phyloP scores from a whole-genome alignment of 2,329 filamentous ascomycete genomes.

The Arthroderma sp. region DNA sequence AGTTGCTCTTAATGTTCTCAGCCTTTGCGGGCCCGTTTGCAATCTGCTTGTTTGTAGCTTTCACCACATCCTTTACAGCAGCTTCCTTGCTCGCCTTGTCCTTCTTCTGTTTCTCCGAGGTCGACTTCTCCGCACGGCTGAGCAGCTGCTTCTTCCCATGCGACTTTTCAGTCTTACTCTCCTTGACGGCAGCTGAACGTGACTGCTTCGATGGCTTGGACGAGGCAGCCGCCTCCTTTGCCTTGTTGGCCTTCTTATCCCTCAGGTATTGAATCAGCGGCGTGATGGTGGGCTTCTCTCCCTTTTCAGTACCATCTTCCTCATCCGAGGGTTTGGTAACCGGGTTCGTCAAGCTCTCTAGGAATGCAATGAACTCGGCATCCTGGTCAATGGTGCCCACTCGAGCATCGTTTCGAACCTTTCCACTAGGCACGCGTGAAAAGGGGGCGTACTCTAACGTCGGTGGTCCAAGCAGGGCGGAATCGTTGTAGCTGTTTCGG shows the following conservation, averaged over 20 bases:
- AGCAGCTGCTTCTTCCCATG: constrained; percentile 32
- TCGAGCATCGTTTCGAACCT: constrained; percentile 65
- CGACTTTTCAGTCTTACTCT: constrained; percentile 30
- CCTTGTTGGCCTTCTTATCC: constrained; percentile 77
- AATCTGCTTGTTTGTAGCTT: constrained; percentile 39
- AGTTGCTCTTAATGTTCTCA: constrained; percentile 21
- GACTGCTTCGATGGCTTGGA: constrained; percentile 35
- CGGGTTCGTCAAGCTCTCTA: constrained; percentile 72
- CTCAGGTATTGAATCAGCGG: constrained; percentile 81
- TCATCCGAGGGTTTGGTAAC: constrained; percentile 44
- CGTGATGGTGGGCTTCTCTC: constrained; percentile 59
- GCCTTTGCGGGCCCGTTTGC: constrained; percentile 24
- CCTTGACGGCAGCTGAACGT: constrained; percentile 26
- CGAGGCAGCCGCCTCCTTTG: constrained; percentile 37
- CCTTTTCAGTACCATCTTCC: constrained; percentile 43
- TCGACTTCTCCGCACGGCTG: constrained; percentile 29
- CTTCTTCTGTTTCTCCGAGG: constrained; percentile 20
- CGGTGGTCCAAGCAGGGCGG: constrained; percentile 65
- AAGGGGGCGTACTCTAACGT: constrained; percentile 71
- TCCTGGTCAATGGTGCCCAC: constrained; percentile 96
- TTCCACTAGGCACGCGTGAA: constrained; percentile 65
- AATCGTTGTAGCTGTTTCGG: constrained; percentile 59
- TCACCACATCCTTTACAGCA: constrained; percentile 49
- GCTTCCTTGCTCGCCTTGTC: constrained; percentile 54
- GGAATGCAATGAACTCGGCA: constrained; percentile 84